Percentiles rank a stretch among this genome's conserved stretches.
Conservation (phyloP, 345 rosid species). For the Eucalyptus dawsonii region DNA sequence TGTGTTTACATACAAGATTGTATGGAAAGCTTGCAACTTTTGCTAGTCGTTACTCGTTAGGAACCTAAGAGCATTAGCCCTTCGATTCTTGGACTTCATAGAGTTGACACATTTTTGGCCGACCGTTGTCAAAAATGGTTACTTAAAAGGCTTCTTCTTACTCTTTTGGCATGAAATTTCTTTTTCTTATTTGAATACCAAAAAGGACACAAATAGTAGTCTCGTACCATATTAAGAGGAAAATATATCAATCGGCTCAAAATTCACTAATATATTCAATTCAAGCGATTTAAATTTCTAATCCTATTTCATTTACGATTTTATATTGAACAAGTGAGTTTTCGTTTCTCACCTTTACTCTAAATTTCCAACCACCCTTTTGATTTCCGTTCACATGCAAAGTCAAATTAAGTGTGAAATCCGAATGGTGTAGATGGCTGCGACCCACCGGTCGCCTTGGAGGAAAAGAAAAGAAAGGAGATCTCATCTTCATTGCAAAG, state of each 20-base stretch:
- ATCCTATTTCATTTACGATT: too few species aligned
- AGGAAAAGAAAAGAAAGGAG: not conserved
- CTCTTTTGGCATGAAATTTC: too few species aligned
- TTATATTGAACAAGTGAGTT: not conserved
- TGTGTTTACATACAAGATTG: not conserved
- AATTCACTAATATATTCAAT: too few species aligned
- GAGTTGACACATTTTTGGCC: too few species aligned
- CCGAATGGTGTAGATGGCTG: rapidly evolving
- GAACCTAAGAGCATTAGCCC: too few species aligned
- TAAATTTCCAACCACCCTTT: not conserved
- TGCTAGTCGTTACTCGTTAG: not conserved
- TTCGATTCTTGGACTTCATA: too few species aligned
- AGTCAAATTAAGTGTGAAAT: not conserved
- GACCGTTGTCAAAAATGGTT: too few species aligned
- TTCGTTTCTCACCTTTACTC: not conserved
- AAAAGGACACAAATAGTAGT: not conserved
- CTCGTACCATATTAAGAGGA: not conserved
- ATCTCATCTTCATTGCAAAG: not conserved
- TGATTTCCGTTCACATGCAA: not conserved
- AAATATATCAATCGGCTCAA: not conserved
- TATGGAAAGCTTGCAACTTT: not conserved
- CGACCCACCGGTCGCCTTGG: not conserved
- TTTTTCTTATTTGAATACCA: not conserved
- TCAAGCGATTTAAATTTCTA: not conserved
- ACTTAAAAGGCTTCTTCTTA: not conserved